Evolutionary conservation across 371 early-diverging fungal species (phyloP).

Genomic region (Saksenaea oblongispora): DNA sequence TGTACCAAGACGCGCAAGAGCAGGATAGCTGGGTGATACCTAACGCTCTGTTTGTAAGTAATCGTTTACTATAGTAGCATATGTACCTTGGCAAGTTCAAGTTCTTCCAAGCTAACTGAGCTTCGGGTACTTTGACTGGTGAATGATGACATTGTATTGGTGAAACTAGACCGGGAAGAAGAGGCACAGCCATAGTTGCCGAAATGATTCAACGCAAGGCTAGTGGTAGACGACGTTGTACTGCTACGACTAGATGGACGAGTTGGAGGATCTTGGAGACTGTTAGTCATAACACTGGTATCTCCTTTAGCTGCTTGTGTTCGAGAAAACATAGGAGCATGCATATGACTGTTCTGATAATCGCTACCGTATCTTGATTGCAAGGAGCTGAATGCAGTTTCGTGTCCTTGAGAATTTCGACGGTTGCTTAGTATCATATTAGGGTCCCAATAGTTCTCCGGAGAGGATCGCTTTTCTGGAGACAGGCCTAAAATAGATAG

Average conservation of each 20-base stretch:
- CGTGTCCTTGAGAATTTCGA: background rate
- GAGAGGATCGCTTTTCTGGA: background rate
- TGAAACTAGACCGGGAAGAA: conserved; percentile 10
- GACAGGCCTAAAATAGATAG: background rate
- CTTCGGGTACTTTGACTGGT: conserved; percentile 33
- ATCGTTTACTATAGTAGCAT: background rate
- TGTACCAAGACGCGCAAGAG: background rate
- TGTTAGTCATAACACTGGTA: background rate
- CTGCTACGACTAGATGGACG: conserved; percentile 28
- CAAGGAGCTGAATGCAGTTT: background rate
- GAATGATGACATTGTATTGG: conserved; percentile 19
- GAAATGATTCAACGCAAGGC: conserved; percentile 12
- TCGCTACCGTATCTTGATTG: background rate
- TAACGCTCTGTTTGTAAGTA: background rate
- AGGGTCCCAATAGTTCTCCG: background rate
- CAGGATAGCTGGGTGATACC: background rate
- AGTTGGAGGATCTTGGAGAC: conserved; percentile 3
- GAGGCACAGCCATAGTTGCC: background rate
- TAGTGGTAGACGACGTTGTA: conserved; percentile 21
- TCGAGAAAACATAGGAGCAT: background rate
- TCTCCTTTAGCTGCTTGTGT: background rate
- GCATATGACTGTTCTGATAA: background rate
- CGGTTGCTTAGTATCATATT: background rate
- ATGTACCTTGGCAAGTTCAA: conserved; percentile 23
- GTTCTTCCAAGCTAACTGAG: conserved; percentile 29